phyloP scores from a whole-genome alignment of 2,329 filamentous ascomycete genomes.

The Pseudopithomyces chartarum region DNA sequence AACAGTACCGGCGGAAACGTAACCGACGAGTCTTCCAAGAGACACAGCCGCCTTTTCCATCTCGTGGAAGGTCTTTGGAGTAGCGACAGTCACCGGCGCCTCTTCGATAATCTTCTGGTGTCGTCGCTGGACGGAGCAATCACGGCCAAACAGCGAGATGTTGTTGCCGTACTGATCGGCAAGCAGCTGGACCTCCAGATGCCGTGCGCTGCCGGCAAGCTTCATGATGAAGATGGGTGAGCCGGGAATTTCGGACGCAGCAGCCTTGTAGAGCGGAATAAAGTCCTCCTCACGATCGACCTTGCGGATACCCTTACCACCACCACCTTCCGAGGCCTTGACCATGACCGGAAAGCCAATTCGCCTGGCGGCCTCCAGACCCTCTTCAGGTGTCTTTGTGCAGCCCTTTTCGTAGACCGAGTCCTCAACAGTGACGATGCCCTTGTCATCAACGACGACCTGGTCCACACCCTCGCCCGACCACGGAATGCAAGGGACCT shows the following conservation, averaged over 20 bases:
- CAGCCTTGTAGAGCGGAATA: conserved; percentile 86
- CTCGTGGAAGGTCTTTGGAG: conserved; percentile 82
- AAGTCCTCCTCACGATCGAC: conserved; percentile 86
- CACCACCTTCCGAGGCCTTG: conserved; percentile 99
- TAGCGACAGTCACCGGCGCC: conserved; percentile 95
- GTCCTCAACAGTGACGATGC: conserved; percentile 90
- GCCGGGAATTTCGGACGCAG: conserved; percentile 95
- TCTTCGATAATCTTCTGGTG: conserved; percentile 99
- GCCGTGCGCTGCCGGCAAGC: conserved; percentile 91
- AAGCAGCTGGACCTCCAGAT: conserved; percentile 95
- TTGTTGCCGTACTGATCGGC: conserved; percentile 99
- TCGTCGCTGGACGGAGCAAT: conserved; percentile 96
- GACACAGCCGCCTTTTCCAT: conserved; percentile 98
- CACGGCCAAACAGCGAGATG: conserved; percentile 97
- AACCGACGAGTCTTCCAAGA: conserved; percentile 90
- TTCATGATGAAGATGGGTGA: conserved; percentile 99
- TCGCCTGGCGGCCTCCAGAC: conserved; percentile 79
- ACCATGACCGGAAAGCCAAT: conserved; percentile 99
- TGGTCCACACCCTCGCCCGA: conserved; percentile 89
- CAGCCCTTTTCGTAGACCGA: conserved; percentile 88
- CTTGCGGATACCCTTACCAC: conserved; percentile 99
- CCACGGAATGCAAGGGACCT: conserved; percentile 99
- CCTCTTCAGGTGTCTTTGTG: conserved; percentile 87
- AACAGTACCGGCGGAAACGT: conserved; percentile 97
- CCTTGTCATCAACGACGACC: conserved; percentile 77